Conservation (phyloP, 306 rosid genomes). For the Dalbergia oliveri region DNA sequence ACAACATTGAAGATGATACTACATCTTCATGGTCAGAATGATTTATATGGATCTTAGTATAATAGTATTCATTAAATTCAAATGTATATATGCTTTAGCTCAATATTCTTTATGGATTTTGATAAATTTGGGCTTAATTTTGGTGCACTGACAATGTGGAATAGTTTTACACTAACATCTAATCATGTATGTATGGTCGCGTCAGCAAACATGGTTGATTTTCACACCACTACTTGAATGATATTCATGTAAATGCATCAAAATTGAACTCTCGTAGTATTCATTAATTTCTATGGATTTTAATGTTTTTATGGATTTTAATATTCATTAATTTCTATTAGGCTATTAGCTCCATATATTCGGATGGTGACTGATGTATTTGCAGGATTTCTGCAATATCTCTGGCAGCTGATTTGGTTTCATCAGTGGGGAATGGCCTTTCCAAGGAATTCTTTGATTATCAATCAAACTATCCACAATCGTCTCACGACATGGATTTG, state of each 20-base stretch:
- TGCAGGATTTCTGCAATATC: constrained; percentile 77
- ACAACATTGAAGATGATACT: constrained; percentile 72
- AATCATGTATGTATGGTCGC: too few relatives aligned
- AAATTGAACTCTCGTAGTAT: too few relatives aligned
- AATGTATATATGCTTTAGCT: background rate
- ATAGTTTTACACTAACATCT: too few relatives aligned
- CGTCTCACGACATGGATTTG: constrained; percentile 53
- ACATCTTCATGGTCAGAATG: constrained; percentile 81
- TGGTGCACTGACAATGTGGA: too few relatives aligned
- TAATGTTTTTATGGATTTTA: background rate
- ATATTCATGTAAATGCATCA: too few relatives aligned
- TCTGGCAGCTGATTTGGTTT: constrained; percentile 76
- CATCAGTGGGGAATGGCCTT: constrained; percentile 59
- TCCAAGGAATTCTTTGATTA: constrained; percentile 58
- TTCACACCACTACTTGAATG: too few relatives aligned
- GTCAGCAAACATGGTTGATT: too few relatives aligned
- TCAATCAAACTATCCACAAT: constrained; percentile 45
- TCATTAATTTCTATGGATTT: too few relatives aligned
- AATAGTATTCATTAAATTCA: background rate
- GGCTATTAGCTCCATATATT: background rate
- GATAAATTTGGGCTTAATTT: too few relatives aligned
- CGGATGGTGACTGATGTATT: constrained; percentile 49
- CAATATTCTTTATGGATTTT: background rate
- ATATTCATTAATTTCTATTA: background rate
- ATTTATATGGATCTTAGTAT: constrained; percentile 28